Evolutionary conservation across 768 basidiomycete species (phyloP).

Genomic region (Mycena amicta): DNA sequence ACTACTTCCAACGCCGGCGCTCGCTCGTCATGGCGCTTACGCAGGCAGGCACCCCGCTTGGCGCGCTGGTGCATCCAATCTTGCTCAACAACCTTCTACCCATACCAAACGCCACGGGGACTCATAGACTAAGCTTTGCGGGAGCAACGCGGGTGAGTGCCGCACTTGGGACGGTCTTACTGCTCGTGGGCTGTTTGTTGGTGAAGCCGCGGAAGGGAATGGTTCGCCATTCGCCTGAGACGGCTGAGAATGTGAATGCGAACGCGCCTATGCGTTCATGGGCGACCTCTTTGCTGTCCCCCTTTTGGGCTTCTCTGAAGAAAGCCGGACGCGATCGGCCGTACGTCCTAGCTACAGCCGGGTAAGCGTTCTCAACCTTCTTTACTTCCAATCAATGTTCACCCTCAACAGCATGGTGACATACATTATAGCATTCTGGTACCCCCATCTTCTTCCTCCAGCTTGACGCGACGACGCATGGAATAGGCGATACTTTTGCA

Average conservation of each 20-base stretch:
- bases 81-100: constrained; percentile 42
- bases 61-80: constrained; percentile 46
- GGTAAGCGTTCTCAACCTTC: constrained; percentile 25
- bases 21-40: constrained; percentile 54
- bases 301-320: constrained; percentile 28
- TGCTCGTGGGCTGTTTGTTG: constrained; percentile 27
- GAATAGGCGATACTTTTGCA: constrained; percentile 44
- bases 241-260: constrained; percentile 33
- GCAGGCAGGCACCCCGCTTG: constrained; percentile 45
- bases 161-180: constrained; percentile 33
- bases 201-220: background rate
- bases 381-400: background rate
- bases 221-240: constrained; percentile 18
- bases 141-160: constrained; percentile 42
- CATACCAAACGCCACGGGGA: constrained; percentile 1
- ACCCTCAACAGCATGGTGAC: constrained; percentile 32
- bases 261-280: constrained; percentile 17
- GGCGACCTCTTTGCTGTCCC: constrained; percentile 26
- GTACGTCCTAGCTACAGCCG: constrained; percentile 45
- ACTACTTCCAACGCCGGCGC: constrained; percentile 50
- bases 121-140: constrained; percentile 34
- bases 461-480: constrained; percentile 50
- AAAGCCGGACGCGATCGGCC: constrained; percentile 43
- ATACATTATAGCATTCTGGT: constrained; percentile 44
- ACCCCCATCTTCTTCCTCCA: constrained; percentile 60